Base-by-base conservation (phyloP, 1,139 yeast species). In the Diutina neorugosa region DNA sequence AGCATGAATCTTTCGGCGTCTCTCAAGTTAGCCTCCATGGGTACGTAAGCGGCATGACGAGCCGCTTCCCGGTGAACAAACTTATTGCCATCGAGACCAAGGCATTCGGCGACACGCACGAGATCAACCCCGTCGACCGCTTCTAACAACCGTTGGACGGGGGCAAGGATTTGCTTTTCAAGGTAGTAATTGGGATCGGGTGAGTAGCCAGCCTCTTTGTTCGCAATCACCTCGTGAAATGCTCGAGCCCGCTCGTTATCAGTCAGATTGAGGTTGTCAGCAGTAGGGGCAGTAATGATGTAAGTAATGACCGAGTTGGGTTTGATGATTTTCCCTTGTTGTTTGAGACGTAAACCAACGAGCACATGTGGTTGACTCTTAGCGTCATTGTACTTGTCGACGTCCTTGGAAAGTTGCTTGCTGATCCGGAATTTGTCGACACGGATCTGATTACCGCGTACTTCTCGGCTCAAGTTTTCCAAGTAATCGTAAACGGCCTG, bases 261-360 rank as follows among this genome's bases (percentile, higher is more conserved):
- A 1, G 74, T 59, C 2, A 60, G 16, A 2, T 69, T 63, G 9
- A 51, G 53, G 44, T 69, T 73, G 25, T 72, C 78, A 42, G 67
- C 69, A 11, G 67, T 70, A 23, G 53, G 55, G 1, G 70, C 66
- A 0, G 73, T 68, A 0, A 94, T 82, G 46, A 93, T 84, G 69
- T 78, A 94, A 0, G 96, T 86, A 53, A 94, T 84, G 52, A 94
- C 98, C 62, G 86, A 86, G 34, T 96, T 96, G 1, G 95, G 93
- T 58, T 84, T 84, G 55, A 94, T 80, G 46, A 86, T 83, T 61
- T 89, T 91, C 42, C 98, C 98, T 59, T 81, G 82, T 11, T 78
- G 80, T 58, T 87, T 74, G 66, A 89, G 75, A 60, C 95, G 77
- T 57, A 88, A 72, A 0, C 98, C 99, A 44, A 90, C 97, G 65